Evolutionary conservation across 768 basidiomycete species (phyloP).

Genomic region (Suillus luteus): DNA sequence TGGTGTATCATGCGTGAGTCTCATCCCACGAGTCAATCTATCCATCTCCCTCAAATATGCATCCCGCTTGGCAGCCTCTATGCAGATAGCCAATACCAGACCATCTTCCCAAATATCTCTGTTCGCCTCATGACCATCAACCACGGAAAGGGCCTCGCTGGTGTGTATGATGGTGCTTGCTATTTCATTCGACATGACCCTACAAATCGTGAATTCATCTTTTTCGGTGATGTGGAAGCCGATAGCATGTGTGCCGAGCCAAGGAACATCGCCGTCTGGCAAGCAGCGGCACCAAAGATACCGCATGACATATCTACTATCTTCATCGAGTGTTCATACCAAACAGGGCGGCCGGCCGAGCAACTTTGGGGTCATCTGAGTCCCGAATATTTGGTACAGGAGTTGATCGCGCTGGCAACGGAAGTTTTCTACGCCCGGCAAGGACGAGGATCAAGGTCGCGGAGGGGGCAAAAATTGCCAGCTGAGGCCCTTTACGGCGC

Average conservation of each 20-base stretch:
- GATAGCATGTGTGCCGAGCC: slow-evolving; percentile 68
- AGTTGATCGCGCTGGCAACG: slow-evolving; percentile 68
- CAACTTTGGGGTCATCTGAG: slow-evolving; percentile 84
- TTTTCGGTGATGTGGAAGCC: slow-evolving; percentile 94
- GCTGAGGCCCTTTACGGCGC: slow-evolving; percentile 51
- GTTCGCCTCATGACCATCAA: slow-evolving; percentile 68
- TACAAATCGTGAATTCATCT: slow-evolving; percentile 72
- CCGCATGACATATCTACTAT: slow-evolving; percentile 68
- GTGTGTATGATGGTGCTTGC: slow-evolving; percentile 75
- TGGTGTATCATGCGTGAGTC: slow-evolving; percentile 67
- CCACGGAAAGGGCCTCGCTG: slow-evolving; percentile 62
- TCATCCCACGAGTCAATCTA: slow-evolving; percentile 11
- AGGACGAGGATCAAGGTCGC: slow-evolving; percentile 28
- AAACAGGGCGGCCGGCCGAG: slow-evolving; percentile 65
- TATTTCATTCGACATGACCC: slow-evolving; percentile 80
- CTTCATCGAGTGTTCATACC: slow-evolving; percentile 95
- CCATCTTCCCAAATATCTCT: slow-evolving; percentile 57
- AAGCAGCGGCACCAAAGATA: slow-evolving; percentile 75
- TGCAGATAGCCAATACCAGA: slow-evolving; percentile 52
- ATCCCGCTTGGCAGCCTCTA: slow-evolving; percentile 40
- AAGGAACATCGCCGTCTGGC: slow-evolving; percentile 76
- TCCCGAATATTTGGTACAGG: slow-evolving; percentile 76
- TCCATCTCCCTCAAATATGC: slow-evolving; percentile 14
- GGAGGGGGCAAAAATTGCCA: slow-evolving; percentile 41
- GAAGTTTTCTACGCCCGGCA: slow-evolving; percentile 58